Base-by-base conservation (phyloP, 2,329 filamentous ascomycete species). In the Botrytis byssoidea region DNA sequence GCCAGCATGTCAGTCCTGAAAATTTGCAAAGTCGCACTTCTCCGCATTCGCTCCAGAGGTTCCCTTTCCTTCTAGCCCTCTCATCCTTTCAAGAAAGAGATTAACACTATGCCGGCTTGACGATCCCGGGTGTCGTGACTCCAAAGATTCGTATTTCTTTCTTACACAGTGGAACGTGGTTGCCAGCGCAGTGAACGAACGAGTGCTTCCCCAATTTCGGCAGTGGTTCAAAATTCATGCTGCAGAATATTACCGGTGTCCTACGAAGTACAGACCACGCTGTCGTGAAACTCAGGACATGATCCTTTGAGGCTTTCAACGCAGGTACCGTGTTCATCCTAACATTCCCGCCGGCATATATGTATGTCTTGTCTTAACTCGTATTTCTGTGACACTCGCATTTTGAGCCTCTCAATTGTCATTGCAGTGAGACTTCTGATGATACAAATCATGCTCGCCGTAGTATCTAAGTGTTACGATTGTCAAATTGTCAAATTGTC, bases 301-400 rank as follows among this genome's bases (percentile, higher is more conserved):
- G 46, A 55, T 68, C 46, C 46, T 68, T 42, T 48, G 35, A 46
- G 4, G 44, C 25, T 29, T 40, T 55, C 9, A n/a, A 55, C n/a
- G 46, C 37, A 68, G 46, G 46, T 55, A 40, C 32, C 25, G 65
- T 12, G 65, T 40, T 68, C 32, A 55, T 55, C 32, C 7, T n/a
- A 48, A 48, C 46, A 51, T 40, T 46, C 32, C 32, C 25, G n/a
- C 32, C 44, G 64, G 64, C 46, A 67, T 48, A 22, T 44, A 51
- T 67, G 46, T 40, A 40, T 67, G 64, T 67, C 64, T 67, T 32
- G 48, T 67, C 46, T 46, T 51, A 29, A 51, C 32, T 67, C 64
- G 64, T 67, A 12, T 51, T 22, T 29, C 14, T n/a, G 46, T 48
- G 46, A n/a, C 44, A 66, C 64, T n/a, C 35, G 5, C 10, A 29